Evolutionary conservation across 1,284 basidiomycete species (phyloP), one percentile per base, ranked within the genome.

Genomic region (Heterobasidion parviporum): DNA sequence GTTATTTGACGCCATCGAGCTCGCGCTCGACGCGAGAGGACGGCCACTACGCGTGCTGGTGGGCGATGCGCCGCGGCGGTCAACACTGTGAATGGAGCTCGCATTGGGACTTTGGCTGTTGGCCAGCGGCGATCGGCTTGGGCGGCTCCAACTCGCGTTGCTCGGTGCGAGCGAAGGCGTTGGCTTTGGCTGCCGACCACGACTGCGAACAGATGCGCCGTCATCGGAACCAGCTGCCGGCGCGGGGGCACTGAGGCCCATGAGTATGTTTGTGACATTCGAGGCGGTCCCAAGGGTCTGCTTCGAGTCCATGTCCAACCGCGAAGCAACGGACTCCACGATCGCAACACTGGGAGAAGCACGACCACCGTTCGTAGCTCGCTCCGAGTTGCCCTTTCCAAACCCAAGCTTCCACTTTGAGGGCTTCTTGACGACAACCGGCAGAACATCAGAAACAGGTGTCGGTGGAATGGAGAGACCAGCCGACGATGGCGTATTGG

Each of bases 321-420:
- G 32, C 20, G 50, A 46, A 12, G 52, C 38, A 46, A 59, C 61
- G 6, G 59, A 52, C 16, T 61, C 58, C 6, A 57, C 45, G n/a
- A 53, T 51, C 2, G 67, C 62, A 60, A 80, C 83, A 54, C 80
- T 78, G 12, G 72, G 66, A 7, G 76, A 70, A 34, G 77, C 71
- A 58, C 55, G 68, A 65, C 55, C 67, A 70, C 60, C 62, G 38
- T 4, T n/a, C 51, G 57, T 55, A 50, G 56, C 55, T 32, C 58
- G 56, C 50, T 60, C 60, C 14, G 54, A 52, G 32, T 46, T 78
- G 63, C 71, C 77, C 70, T 83, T 86, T 34, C 85, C 85, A 65
- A 91, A 88, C 55, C 80, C 75, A 55, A 89, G 74, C 66, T 87
- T 89, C 88, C 88, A 91, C 67, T 85, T 89, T 49, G 83, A 87